A percentile compares a stretch with the other conserved stretches of the same genome.
phyloP scores from a whole-genome alignment of 2,329 filamentous ascomycete species.

The Alternaria arbusti region DNA sequence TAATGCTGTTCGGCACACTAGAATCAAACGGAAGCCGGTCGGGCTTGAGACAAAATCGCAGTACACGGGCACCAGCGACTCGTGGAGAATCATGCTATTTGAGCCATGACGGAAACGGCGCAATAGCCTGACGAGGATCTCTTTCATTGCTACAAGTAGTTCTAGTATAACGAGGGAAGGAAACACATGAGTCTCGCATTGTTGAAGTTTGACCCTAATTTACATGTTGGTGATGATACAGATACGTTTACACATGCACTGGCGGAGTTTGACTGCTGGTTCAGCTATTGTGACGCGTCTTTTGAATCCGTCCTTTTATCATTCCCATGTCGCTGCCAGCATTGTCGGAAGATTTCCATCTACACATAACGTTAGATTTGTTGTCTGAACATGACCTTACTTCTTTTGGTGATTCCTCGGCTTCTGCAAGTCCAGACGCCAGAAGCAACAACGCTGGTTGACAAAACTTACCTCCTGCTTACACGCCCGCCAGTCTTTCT shows the following conservation, averaged over 20 bases:
- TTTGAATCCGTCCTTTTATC: slow-evolving; percentile 80
- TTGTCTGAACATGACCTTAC: not conserved
- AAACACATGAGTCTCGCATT: not conserved
- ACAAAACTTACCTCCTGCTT: slow-evolving; percentile 75
- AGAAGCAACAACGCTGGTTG: not conserved
- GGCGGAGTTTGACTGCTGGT: not conserved
- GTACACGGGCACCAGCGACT: not conserved
- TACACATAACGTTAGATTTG: slow-evolving; percentile 47
- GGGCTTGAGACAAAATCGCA: not conserved
- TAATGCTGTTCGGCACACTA: too few relatives aligned
- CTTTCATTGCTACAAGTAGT: not conserved
- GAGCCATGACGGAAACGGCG: too few relatives aligned
- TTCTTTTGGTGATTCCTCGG: slow-evolving; percentile 25
- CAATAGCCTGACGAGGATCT: not conserved
- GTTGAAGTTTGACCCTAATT: too few relatives aligned
- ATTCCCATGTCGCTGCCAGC: slow-evolving; percentile 91
- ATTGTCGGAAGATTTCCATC: slow-evolving; percentile 89
- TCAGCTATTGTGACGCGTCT: slow-evolving; percentile 58
- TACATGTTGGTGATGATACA: not conserved
- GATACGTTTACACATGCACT: not conserved
- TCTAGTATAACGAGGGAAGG: not conserved
- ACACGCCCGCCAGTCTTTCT: slow-evolving; percentile 93
- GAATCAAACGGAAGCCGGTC: not conserved
- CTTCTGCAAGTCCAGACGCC: slow-evolving; percentile 31
- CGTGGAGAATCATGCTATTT: not conserved